These are phyloP conservation scores for Carpinus viminea DNA, from an alignment of 306 rosid species.

Conservation along the genomic window DNA sequence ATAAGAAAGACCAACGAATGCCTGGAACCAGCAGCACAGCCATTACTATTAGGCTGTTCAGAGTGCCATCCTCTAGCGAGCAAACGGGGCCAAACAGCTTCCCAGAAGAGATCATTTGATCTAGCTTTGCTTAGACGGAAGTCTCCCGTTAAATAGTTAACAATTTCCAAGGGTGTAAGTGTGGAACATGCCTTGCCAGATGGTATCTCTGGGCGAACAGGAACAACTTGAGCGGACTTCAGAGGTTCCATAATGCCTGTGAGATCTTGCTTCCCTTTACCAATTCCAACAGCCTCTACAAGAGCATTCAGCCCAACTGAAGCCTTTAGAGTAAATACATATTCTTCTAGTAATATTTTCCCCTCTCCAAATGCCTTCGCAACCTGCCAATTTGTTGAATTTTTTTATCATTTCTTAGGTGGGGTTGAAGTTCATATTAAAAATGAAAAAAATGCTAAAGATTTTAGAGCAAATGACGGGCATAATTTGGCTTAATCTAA, in stretches of 20 bases:
- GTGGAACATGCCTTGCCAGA: constrained; percentile 75
- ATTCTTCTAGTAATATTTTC: constrained; percentile 69
- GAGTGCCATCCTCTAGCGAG: constrained; percentile 98
- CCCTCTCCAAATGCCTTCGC: constrained; percentile 67
- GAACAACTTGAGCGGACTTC: constrained; percentile 54
- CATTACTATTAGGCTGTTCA: constrained; percentile 70
- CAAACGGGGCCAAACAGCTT: constrained; percentile 98
- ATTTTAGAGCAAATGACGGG: background rate
- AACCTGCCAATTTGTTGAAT: constrained; percentile 53
- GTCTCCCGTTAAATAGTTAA: constrained; percentile 74
- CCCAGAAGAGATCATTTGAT: constrained; percentile 91
- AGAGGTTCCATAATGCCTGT: constrained; percentile 58
- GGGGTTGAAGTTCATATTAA: background rate
- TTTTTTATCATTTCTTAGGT: background rate
- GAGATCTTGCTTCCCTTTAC: constrained; percentile 85
- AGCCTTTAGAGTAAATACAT: constrained; percentile 59
- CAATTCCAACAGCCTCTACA: constrained; percentile 77
- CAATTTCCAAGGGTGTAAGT: constrained; percentile 67
- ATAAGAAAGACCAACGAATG: constrained; percentile 73
- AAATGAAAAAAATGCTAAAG: background rate
- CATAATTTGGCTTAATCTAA: background rate
- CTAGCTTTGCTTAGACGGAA: constrained; percentile 92
- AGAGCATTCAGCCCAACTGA: constrained; percentile 68
- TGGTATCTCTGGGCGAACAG: constrained; percentile 76
- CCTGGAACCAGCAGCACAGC: constrained; percentile 50